These are phyloP conservation scores for Knufia fluminis DNA, from an alignment of 2,329 filamentous ascomycete genomes.

Conservation along the genomic window DNA sequence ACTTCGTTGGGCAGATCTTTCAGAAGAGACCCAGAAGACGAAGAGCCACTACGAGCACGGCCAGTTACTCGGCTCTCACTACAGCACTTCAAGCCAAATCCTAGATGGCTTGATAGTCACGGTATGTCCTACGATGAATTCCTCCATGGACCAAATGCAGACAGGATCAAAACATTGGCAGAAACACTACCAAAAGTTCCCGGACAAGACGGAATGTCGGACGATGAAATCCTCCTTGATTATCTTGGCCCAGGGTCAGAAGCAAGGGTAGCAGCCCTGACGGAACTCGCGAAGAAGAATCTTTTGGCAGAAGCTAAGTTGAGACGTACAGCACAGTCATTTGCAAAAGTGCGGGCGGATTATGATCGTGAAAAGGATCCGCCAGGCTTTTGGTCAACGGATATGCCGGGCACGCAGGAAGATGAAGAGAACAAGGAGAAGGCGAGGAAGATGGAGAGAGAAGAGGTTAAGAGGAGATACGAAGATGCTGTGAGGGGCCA, in stretches of 20 bases:
- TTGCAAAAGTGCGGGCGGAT: constrained; percentile 67
- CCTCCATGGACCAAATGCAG: constrained; percentile 1
- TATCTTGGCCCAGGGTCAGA: constrained; percentile 22
- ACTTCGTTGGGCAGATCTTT: neutral
- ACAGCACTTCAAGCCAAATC: constrained; percentile 76
- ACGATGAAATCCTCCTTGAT: constrained; percentile 29
- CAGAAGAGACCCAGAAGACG: constrained; percentile 18
- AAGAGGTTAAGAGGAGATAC: constrained; percentile 62
- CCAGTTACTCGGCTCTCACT: constrained; percentile 50
- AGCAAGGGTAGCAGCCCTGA: constrained; percentile 47
- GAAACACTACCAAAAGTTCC: constrained; percentile 25
- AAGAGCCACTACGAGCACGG: constrained; percentile 47
- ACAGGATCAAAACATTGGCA: constrained; percentile 52
- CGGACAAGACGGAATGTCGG: constrained; percentile 16
- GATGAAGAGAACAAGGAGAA: constrained; percentile 54
- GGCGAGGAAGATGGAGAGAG: constrained; percentile 54
- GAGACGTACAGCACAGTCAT: constrained; percentile 61
- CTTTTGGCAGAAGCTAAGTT: constrained; percentile 68
- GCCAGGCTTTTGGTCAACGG: constrained; percentile 81
- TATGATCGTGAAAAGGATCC: constrained; percentile 65
- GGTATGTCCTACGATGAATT: constrained; percentile 1
- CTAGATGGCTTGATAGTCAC: constrained; percentile 32
- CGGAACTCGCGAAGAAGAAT: constrained; percentile 42
- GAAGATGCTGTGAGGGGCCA: constrained; percentile 62
- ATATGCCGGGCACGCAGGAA: constrained; percentile 86